Evolutionary conservation across 495 filamentous ascomycete species (phyloP).

Genomic region (Tuber aestivum): DNA sequence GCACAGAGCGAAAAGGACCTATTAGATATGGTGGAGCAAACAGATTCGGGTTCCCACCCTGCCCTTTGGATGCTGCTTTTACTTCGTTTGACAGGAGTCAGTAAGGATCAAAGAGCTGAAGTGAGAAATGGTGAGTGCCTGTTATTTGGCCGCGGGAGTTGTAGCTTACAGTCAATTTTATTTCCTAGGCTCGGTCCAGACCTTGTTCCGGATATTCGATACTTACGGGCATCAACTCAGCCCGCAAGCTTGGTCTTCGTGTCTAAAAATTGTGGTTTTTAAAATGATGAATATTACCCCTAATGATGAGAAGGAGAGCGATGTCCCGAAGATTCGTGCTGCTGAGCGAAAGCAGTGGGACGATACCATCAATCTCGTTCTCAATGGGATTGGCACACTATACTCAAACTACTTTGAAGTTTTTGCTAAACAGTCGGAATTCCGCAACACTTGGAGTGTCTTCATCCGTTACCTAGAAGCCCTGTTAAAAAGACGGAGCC

Average conservation of each 20-base stretch:
- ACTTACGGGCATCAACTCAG: constrained; percentile 77
- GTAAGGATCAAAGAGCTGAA: constrained; percentile 72
- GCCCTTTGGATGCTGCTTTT: constrained; percentile 81
- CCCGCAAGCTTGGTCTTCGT: constrained; percentile 74
- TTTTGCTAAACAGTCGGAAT: constrained; percentile 40
- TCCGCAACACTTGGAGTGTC: constrained; percentile 57
- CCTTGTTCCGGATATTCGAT: constrained; percentile 83
- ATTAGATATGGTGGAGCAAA: constrained; percentile 49
- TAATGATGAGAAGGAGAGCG: constrained; percentile 23
- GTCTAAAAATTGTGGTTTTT: constrained; percentile 72
- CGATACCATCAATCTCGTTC: constrained; percentile 42
- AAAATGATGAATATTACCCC: constrained; percentile 57
- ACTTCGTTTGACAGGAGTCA: constrained; percentile 67
- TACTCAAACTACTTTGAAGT: constrained; percentile 44
- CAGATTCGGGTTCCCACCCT: constrained; percentile 52
- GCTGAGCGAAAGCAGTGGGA: constrained; percentile 41
- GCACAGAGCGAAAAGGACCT: constrained; percentile 51
- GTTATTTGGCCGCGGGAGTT: not conserved
- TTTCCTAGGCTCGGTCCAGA: constrained; percentile 65
- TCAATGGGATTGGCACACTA: constrained; percentile 42
- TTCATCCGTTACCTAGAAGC: constrained; percentile 60
- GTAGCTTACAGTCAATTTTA: constrained; percentile 7
- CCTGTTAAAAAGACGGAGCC: constrained; percentile 54
- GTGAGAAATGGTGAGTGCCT: constrained; percentile 66
- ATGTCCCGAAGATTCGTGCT: constrained; percentile 19